Evolutionary conservation across 768 basidiomycete species (phyloP).

Genomic region (Coprinopsis strossmayeri): DNA sequence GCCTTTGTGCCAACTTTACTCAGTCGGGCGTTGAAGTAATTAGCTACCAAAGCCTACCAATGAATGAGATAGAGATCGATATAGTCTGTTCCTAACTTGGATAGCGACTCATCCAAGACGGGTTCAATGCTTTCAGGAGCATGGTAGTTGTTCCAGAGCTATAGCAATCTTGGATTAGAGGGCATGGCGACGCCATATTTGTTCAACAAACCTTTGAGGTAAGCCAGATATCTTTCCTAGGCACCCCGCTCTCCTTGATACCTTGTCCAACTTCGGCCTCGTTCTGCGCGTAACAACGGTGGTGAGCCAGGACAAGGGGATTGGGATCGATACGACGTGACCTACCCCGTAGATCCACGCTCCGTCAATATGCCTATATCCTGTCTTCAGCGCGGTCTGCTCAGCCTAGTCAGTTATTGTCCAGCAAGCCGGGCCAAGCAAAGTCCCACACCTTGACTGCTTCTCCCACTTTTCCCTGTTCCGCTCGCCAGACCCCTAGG

Average conservation of each 20-base stretch:
- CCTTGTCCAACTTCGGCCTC: constrained; percentile 66
- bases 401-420: neutral
- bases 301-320: no score
- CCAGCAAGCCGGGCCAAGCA: neutral
- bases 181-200: no score
- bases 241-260: constrained; percentile 48
- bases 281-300: constrained; percentile 38
- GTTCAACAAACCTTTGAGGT: constrained; percentile 45
- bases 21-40: neutral
- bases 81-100: constrained; percentile 57
- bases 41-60: constrained; percentile 35
- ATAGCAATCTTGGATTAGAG: no score
- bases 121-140: constrained; percentile 65
- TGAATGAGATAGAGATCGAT: constrained; percentile 80
- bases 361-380: constrained; percentile 69
- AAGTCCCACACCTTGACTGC: constrained; percentile 49
- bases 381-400: constrained; percentile 51
- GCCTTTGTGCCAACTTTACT: constrained; percentile 33
- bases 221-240: constrained; percentile 60
- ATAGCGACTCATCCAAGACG: constrained; percentile 58
- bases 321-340: constrained; percentile 6
- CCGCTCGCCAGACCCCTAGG: constrained; percentile 59
- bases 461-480: constrained; percentile 49
- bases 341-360: constrained; percentile 64
- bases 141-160: constrained; percentile 79